These are phyloP conservation scores for Salix exigua DNA, from an alignment of 345 rosid genomes.

Conservation along the genomic window DNA sequence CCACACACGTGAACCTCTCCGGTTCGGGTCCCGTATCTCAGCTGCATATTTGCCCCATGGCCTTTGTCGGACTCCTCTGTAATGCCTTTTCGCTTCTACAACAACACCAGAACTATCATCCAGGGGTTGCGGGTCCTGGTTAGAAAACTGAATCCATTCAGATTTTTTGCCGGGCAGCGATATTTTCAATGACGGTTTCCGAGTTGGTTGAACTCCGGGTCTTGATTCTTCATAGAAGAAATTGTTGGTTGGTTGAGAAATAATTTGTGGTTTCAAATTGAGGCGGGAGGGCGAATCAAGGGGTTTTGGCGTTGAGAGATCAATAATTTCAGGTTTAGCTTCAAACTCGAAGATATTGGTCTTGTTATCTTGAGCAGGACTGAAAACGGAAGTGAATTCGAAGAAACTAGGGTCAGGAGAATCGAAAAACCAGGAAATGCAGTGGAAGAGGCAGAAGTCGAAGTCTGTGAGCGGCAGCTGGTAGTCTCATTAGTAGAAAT, in stretches of 20 bases:
- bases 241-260: neutral
- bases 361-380: neutral
- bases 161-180: conserved; percentile 40
- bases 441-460: conserved; percentile 24
- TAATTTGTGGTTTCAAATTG: conserved; percentile 1
- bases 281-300: neutral
- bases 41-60: conserved; percentile 99
- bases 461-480: conserved; percentile 15
- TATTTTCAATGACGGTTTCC: conserved; percentile 34
- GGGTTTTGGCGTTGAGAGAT: conserved; percentile 30
- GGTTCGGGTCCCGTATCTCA: conserved; percentile 86
- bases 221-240: conserved; percentile 25
- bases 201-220: conserved; percentile 1
- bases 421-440: conserved; percentile 14
- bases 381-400: conserved; percentile 5
- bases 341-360: conserved; percentile 32
- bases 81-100: conserved; percentile 42
- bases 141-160: conserved; percentile 46
- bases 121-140: neutral
- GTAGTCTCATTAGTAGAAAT: neutral
- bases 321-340: conserved; percentile 36
- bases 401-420: conserved; percentile 21
- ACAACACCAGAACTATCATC: neutral
- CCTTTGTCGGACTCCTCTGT: conserved; percentile 86
- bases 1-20: conserved; percentile 74